Base-by-base conservation (phyloP, 2,329 filamentous ascomycete species). In the Pseudogymnoascus sp. region DNA sequence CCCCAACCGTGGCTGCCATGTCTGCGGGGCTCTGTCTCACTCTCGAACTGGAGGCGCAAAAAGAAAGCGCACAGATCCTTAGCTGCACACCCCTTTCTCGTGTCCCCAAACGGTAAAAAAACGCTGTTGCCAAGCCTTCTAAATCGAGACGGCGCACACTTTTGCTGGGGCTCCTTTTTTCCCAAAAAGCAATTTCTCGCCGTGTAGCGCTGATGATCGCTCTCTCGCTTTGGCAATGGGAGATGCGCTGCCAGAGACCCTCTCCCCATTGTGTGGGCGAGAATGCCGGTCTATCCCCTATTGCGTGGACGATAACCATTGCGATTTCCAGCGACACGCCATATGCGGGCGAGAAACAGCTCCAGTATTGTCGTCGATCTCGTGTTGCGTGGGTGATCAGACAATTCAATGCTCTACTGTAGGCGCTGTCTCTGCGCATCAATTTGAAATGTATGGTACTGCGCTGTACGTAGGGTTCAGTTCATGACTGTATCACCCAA, bases 1-100 rank as follows among this genome's bases (percentile, higher is more conserved):
- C 30, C 43, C 43, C 43, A 50, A 50, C 43, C 25, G 25, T 50
- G 43, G 43, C 43, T 33, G 25, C 43, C 43, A 50, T 50, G 43
- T 18, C 12, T 50, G 43, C 25, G 43, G 43, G 43, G 14, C n/a
- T 18, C 9, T 50, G 25, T 33, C 43, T 50, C 43, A 50, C 16
- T 22, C 38, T 22, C 18, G 25, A n/a, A 50, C 43, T 25, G 22
- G 22, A 18, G n/a, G 8, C 43, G 18, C 43, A 50, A 18, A 18
- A 30, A 30, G 28, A 50, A 54, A 54, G 33, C 22, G 47, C 47
- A 54, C 47, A 33, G 47, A 54, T 54, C 47, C 47, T 33, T 28
- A 9, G 3, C 25, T 54, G 47, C n/a, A 33, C 47, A 30, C 47
- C 43, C 47, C 47, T 18, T 54, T 54, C 47, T 54, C n/a, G 25